These are phyloP conservation scores for Pseudogymnoascus sp. DNA, from an alignment of 2,329 filamentous ascomycete species.

Conservation along the genomic window DNA sequence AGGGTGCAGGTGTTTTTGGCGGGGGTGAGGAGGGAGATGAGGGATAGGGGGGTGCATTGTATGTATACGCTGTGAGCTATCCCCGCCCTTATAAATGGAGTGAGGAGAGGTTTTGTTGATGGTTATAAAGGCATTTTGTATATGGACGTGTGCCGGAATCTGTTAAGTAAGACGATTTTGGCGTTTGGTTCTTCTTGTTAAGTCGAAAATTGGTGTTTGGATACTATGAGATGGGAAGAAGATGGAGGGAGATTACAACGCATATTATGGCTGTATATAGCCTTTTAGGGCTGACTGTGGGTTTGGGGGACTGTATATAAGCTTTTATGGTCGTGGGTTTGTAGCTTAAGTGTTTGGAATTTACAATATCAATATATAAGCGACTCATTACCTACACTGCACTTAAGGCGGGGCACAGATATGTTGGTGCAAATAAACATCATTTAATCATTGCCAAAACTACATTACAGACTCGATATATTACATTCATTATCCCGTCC, in stretches of 20 bases:
- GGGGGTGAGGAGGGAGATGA: slow-evolving; percentile 28
- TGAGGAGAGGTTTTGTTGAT: background rate
- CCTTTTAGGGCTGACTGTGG: background rate
- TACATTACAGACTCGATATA: background rate
- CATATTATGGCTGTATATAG: background rate
- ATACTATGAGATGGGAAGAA: background rate
- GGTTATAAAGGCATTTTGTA: background rate
- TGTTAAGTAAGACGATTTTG: background rate
- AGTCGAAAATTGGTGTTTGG: background rate
- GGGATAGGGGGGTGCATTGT: slow-evolving; percentile 27
- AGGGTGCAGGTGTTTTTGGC: slow-evolving; percentile 30
- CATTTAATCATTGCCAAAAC: background rate
- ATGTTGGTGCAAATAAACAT: background rate
- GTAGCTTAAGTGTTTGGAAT: background rate
- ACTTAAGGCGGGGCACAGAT: too few species aligned
- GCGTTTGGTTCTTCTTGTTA: background rate
- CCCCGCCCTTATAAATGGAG: background rate
- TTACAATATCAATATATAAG: background rate
- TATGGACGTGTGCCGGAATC: slow-evolving; percentile 5
- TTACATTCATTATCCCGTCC: background rate
- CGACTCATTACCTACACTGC: background rate
- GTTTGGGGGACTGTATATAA: background rate
- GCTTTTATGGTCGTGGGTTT: too few species aligned
- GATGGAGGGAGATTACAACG: background rate
- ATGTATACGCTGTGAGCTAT: slow-evolving; percentile 18